Percentiles rank a stretch among this genome's conserved stretches.
These are phyloP conservation scores for Blastobotrys robertii DNA, from an alignment of 805 yeast species.

Conservation along the genomic window DNA sequence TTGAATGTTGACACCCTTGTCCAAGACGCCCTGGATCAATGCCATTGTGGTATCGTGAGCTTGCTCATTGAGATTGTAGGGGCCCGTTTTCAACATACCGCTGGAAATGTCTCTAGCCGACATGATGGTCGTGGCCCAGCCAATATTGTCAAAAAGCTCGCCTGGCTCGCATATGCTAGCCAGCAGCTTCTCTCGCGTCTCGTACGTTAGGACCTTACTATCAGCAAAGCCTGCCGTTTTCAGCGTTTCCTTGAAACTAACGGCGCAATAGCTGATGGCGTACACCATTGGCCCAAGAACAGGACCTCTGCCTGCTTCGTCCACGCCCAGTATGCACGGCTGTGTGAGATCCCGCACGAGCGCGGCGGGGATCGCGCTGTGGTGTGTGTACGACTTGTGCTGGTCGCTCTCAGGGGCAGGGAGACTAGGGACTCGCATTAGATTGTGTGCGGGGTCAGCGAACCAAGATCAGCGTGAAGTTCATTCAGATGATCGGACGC, in stretches of 20 bases:
- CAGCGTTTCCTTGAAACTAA: slow-evolving; percentile 39
- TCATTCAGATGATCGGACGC: too few relatives aligned
- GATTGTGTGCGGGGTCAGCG: too few relatives aligned
- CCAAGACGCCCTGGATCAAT: slow-evolving; percentile 56
- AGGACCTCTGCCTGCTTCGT: slow-evolving; percentile 99
- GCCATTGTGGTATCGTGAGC: slow-evolving; percentile 92
- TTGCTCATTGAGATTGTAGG: slow-evolving; percentile 80
- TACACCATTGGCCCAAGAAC: slow-evolving; percentile 98
- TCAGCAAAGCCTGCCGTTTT: slow-evolving; percentile 79
- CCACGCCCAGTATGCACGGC: slow-evolving; percentile 65
- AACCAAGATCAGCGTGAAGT: too few relatives aligned
- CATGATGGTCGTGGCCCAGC: slow-evolving; percentile 81
- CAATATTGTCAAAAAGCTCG: slow-evolving; percentile 49
- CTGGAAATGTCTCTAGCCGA: slow-evolving; percentile 79
- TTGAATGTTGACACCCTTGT: slow-evolving; percentile 49
- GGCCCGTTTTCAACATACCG: slow-evolving; percentile 73
- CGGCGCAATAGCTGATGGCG: slow-evolving; percentile 70
- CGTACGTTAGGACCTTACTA: slow-evolving; percentile 76
- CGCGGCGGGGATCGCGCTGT: slow-evolving; percentile 10
- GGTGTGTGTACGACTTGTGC: slow-evolving; percentile 16
- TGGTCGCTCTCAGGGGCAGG: too few relatives aligned
- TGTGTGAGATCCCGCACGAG: not conserved
- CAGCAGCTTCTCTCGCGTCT: slow-evolving; percentile 54
- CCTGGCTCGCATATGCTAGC: slow-evolving; percentile 41
- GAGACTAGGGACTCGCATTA: too few relatives aligned